Evolutionary conservation across 2,329 filamentous ascomycete species (phyloP).

Genomic region (Hypoxylon sp.): DNA sequence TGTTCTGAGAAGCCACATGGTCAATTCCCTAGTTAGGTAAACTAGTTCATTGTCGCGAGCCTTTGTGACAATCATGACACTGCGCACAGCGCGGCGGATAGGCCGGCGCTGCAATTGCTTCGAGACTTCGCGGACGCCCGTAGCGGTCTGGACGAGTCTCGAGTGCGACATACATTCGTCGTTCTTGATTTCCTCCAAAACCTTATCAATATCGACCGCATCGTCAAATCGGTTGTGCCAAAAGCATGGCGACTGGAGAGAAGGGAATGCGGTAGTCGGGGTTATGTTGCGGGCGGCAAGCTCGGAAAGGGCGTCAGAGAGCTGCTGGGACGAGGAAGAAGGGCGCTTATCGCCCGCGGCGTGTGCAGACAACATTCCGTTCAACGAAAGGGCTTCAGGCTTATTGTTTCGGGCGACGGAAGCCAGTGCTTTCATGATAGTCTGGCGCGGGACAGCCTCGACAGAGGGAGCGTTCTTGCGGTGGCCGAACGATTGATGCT

Average conservation of each 20-base stretch:
- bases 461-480: conserved; percentile 69
- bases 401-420: conserved; percentile 74
- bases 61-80: conserved; percentile 99
- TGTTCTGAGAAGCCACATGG: conserved; percentile 89
- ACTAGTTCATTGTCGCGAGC: conserved; percentile 95
- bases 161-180: conserved; percentile 95
- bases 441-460: conserved; percentile 81
- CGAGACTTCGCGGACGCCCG: conserved; percentile 93
- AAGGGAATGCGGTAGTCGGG: conserved; percentile 69
- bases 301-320: conserved; percentile 73
- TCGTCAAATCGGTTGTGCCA: conserved; percentile 98
- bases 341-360: conserved; percentile 53
- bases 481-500: conserved; percentile 55
- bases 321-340: conserved; percentile 69
- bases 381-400: conserved; percentile 74
- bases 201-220: conserved; percentile 93
- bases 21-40: conserved; percentile 86
- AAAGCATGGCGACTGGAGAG: conserved; percentile 93
- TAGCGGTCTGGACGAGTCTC: conserved; percentile 93
- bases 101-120: conserved; percentile 94
- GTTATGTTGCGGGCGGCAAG: conserved; percentile 63
- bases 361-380: conserved; percentile 69
- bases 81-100: conserved; percentile 91
- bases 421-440: conserved; percentile 84
- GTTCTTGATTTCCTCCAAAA: conserved; percentile 92